Evolutionary conservation across 1,284 basidiomycete genomes (phyloP), one percentile per base, ranked within the genome.

Genomic region (Sanguinoderma infundibulare): DNA sequence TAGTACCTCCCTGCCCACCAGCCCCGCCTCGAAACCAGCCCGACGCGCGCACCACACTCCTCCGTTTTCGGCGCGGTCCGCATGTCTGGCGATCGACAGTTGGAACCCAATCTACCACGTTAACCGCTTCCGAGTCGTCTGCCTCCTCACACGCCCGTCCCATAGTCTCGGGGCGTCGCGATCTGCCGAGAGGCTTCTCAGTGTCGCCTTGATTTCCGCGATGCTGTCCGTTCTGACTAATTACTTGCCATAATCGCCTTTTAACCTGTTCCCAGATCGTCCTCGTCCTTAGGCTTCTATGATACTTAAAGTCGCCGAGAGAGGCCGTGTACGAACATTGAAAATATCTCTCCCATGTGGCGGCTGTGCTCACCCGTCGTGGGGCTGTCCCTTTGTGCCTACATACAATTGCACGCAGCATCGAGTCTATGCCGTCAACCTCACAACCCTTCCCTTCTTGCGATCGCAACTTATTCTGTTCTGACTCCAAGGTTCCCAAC

Each of bases 181-280:
- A 60, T 62, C 58, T 65, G 55, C 60, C 64, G 64, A 65, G 64
- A 55, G 55, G 30, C 42, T 46, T 46, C 42, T 12, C 24, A 46
- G 28, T 26, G 20, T 26, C 57, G 55, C 24, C 60, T 62, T 53
- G 38, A 53, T 57, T 65, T 65, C 64, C 64, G 64, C 64, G 64
- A 65, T 57, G 14, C 55, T 62, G 36, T 61, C 64, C 61, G 22
- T 38, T 35, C 40, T 60, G 62, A 60, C 59, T 60, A 60, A 60
- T 55, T 32, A 32, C n/a, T 49, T 26, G 10, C 28, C 17, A 20
- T 32, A 14, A 46, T 46, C 6, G 24, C 46, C 34, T 14, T 35
- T 6, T n/a, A 14, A 5, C 38, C 4, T n/a, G 38, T 39, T 12
- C 38, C 38, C 4, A 14, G 38, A 14, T 35, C 34, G 6, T 35